Conservation (phyloP, 805 yeast genomes). For the Phaffomyces antillensis region DNA sequence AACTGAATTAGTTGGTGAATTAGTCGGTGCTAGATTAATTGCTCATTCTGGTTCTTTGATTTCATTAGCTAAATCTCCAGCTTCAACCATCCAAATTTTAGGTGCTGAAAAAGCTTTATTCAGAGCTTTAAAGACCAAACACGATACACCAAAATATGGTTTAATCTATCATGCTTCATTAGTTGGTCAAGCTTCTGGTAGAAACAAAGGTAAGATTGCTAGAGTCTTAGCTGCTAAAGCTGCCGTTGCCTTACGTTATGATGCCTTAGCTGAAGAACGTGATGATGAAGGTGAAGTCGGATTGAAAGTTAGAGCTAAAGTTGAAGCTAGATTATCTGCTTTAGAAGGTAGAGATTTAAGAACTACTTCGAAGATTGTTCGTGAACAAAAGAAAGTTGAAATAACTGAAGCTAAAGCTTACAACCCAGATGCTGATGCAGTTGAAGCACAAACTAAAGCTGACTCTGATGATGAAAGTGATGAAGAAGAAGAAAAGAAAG, state of each 20-base stretch:
- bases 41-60: conserved; percentile 95
- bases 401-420: conserved; percentile 80
- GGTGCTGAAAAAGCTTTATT: conserved; percentile 99
- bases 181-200: conserved; percentile 97
- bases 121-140: conserved; percentile 97
- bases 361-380: conserved; percentile 76
- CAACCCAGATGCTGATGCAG: conserved; percentile 92
- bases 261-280: conserved; percentile 94
- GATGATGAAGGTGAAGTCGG: conserved; percentile 95
- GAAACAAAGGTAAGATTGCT: conserved; percentile 98
- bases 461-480: conserved; percentile 33
- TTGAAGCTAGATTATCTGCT: conserved; percentile 89
- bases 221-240: conserved; percentile 98
- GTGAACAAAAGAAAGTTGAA: conserved; percentile 81
- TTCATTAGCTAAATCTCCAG: conserved; percentile 95
- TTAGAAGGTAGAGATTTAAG: conserved; percentile 95
- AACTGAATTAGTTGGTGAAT: conserved; percentile 93
- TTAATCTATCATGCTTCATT: conserved; percentile 92
- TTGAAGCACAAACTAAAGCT: conserved; percentile 32
- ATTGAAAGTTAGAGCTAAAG: conserved; percentile 82
- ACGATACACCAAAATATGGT: conserved; percentile 98
- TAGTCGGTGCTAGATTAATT: conserved; percentile 96
- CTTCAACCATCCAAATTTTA: conserved; percentile 94
- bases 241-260: conserved; percentile 93
- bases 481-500: conserved; percentile 28